Evolutionary conservation across 768 basidiomycete genomes (phyloP), one percentile per base, ranked within the genome.

Genomic region (Leccinum longicurvipes): DNA sequence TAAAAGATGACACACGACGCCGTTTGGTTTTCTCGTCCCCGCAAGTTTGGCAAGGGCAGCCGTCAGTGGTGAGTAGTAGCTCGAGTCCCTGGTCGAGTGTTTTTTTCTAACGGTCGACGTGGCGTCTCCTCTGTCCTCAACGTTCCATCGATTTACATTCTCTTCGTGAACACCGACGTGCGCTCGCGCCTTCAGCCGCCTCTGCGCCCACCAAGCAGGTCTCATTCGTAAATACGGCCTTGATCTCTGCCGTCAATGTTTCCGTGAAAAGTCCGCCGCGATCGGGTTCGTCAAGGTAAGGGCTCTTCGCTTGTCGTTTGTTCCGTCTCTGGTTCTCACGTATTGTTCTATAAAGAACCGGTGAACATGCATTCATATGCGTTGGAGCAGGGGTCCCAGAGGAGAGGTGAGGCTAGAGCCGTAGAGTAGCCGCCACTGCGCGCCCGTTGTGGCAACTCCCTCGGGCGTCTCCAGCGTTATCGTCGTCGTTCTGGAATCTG

Each of bases 1-100:
- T 93, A 90, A 93, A 87, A 84, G 78, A 97, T 96, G 94, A 94
- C 94, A 70, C 94, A 96, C 91, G 91, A 95, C 82, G 88, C 93
- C 68, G 86, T 97, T 78, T 97, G 94, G 93, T 94, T 93, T 78
- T 93, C 91, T 75, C 91, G 90, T 69, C 94, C 94, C 60, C 85
- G 93, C 75, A 96, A 91, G 76, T 96, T 67, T 78, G 94, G 94
- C 73, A 96, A 96, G 79, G 94, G 94, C 70, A 86, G 86, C 73
- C 91, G 94, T 72, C 91, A 95, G 75, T 97, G 92, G 92, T 93
- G 73, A 71, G 86, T 77, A 27, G 17, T 31, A 12, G 12, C 17
- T 39, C 34, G 12, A 6, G 11, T 45, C 19, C 23, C 25, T 45
- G 25, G 17, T 54, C 17, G 25, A 12, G 9, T 25, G 5, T 8